These are phyloP conservation scores for Marsdenia floribunda DNA, from an alignment of 257 asterid genomes.

Conservation along the genomic window DNA sequence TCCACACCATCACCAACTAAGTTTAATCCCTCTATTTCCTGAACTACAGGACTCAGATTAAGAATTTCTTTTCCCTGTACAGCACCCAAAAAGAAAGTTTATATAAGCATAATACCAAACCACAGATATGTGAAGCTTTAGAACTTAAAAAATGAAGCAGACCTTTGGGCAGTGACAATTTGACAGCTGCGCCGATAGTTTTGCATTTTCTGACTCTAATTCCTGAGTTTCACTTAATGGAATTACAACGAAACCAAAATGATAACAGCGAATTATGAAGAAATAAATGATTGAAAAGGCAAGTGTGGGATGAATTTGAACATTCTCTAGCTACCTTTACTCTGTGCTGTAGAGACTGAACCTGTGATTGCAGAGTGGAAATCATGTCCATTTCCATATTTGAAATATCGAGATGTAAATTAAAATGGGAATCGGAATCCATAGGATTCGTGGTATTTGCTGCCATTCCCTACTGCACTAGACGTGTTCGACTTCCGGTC, in stretches of 20 bases:
- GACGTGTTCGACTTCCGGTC: slow-evolving; percentile 7
- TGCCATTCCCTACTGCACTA: neutral
- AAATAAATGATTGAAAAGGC: neutral
- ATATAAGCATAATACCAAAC: slow-evolving; percentile 1
- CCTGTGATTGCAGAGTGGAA: slow-evolving; percentile 30
- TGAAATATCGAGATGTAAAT: neutral
- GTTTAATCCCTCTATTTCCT: slow-evolving; percentile 28
- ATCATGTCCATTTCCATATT: slow-evolving; percentile 23
- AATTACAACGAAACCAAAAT: neutral
- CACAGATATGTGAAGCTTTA: neutral
- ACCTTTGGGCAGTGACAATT: slow-evolving; percentile 71
- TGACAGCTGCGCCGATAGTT: slow-evolving; percentile 45
- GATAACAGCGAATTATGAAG: neutral
- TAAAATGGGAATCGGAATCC: slow-evolving; percentile 11
- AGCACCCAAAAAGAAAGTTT: neutral
- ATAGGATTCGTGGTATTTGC: neutral
- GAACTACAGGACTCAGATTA: slow-evolving; percentile 15
- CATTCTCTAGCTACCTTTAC: slow-evolving; percentile 29
- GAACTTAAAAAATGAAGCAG: neutral
- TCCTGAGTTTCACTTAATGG: slow-evolving; percentile 38
- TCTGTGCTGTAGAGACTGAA: slow-evolving; percentile 47
- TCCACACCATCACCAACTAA: slow-evolving; percentile 19
- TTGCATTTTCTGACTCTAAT: slow-evolving; percentile 55
- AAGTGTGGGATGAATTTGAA: neutral
- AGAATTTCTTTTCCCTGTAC: slow-evolving; percentile 38